Conservation (phyloP, 495 filamentous ascomycete species). For the Annulohypoxylon moriforme region DNA sequence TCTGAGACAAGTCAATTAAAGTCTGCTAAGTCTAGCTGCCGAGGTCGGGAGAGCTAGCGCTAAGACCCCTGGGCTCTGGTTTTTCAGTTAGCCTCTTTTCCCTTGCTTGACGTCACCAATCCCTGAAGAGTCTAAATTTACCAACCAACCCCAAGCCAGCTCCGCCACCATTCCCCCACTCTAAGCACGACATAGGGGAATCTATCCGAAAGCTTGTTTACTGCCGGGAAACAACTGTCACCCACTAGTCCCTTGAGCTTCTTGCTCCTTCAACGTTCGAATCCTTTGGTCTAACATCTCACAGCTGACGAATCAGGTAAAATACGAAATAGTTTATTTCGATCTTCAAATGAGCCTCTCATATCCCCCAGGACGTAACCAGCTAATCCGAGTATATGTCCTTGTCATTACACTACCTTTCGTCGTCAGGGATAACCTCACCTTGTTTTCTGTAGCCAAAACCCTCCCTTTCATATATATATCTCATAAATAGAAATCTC, state of each 20-base stretch:
- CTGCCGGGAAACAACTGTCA: not conserved
- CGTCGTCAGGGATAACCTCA: too few relatives aligned
- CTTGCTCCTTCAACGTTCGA: not conserved
- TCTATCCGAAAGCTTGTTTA: conserved; percentile 29
- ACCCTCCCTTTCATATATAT: too few relatives aligned
- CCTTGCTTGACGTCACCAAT: conserved; percentile 18
- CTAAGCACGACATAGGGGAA: conserved; percentile 7
- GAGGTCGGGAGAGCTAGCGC: not conserved
- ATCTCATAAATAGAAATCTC: too few relatives aligned
- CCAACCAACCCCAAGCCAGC: conserved; percentile 11
- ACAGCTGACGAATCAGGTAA: conserved; percentile 1
- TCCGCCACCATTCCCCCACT: conserved; percentile 15
- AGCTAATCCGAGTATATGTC: too few relatives aligned
- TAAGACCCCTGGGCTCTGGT: not conserved
- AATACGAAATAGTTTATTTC: not conserved
- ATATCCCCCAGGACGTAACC: too few relatives aligned
- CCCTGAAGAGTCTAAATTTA: conserved; percentile 18
- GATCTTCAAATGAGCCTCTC: not conserved
- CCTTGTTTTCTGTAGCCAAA: too few relatives aligned
- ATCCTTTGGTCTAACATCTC: conserved; percentile 10
- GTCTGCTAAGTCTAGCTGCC: not conserved
- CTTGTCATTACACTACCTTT: too few relatives aligned
- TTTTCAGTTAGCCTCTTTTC: not conserved
- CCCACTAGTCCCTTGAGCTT: not conserved
- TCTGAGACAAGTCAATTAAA: not conserved